phyloP scores from a whole-genome alignment of 2,329 filamentous ascomycete genomes.

The Pleoardoris graminearum region DNA sequence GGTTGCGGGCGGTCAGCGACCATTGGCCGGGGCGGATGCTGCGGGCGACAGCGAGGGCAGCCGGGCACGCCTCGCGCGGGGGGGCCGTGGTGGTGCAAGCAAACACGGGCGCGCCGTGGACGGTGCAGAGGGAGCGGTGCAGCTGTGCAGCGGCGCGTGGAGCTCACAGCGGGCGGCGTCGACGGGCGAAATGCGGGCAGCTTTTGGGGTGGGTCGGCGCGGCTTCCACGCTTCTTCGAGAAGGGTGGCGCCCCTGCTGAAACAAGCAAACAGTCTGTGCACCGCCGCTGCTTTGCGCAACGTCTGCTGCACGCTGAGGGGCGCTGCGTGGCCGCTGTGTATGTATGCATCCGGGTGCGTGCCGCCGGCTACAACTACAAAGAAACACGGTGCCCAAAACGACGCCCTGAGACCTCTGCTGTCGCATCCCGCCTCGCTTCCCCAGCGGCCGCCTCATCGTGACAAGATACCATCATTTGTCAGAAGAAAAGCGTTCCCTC shows the following conservation, averaged over 20 bases:
- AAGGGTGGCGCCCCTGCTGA: constrained; percentile 10
- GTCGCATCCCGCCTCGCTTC: background rate
- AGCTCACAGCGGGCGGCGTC: constrained; percentile 1
- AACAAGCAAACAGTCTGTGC: constrained; percentile 7
- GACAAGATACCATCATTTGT: too few species aligned
- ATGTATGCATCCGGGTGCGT: background rate
- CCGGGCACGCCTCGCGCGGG: background rate
- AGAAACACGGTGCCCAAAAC: background rate
- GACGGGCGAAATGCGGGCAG: constrained; percentile 1
- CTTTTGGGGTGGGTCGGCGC: constrained; percentile 3
- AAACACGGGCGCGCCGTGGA: constrained; percentile 1
- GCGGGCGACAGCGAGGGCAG: background rate
- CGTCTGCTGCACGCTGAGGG: background rate
- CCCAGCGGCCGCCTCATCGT: constrained; percentile 1
- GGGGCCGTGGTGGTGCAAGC: background rate
- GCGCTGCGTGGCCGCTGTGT: background rate
- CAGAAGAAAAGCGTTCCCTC: background rate
- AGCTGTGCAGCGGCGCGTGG: background rate
- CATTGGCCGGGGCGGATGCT: constrained; percentile 8
- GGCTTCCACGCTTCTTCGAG: constrained; percentile 13
- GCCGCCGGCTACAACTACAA: background rate
- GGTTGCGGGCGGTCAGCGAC: constrained; percentile 9
- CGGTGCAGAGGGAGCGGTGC: background rate
- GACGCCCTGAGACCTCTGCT: background rate
- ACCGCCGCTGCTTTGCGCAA: background rate